phyloP scores from a whole-genome alignment of 345 rosid species.

The Arabis alpina region DNA sequence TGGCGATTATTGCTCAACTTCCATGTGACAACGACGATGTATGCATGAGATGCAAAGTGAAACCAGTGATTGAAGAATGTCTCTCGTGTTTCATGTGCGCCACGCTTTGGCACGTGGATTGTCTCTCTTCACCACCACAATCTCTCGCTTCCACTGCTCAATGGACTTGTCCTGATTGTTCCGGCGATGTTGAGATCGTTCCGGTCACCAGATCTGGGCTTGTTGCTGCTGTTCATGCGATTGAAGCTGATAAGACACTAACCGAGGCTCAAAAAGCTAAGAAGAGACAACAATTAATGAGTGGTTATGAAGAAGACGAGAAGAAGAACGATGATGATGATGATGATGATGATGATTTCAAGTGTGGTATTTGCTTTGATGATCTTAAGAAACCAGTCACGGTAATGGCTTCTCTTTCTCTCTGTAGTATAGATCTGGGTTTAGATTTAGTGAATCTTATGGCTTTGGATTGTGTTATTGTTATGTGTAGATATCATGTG shows the following conservation, averaged over 20 bases:
- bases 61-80: constrained; percentile 51
- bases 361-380: constrained; percentile 64
- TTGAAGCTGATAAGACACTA: constrained; percentile 52
- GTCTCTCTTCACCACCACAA: constrained; percentile 53
- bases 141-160: constrained; percentile 51
- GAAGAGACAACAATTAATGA: constrained; percentile 51
- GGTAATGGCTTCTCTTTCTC: constrained; percentile 43
- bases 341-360: constrained; percentile 45
- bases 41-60: constrained; percentile 68
- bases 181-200: neutral
- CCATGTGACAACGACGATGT: constrained; percentile 71
- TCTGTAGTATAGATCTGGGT: neutral
- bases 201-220: constrained; percentile 25
- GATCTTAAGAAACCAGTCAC: constrained; percentile 78
- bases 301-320: constrained; percentile 38
- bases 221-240: constrained; percentile 45
- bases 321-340: neutral
- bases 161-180: constrained; percentile 77
- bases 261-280: constrained; percentile 54
- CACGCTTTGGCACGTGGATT: constrained; percentile 79
- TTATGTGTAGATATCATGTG: constrained; percentile 44
- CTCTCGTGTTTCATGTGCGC: constrained; percentile 61
- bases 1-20: constrained; percentile 56
- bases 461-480: neutral
- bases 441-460: neutral